Evolutionary conservation across 1,284 basidiomycete genomes (phyloP), one percentile per base, ranked within the genome.

Genomic region (Irpex sp.): DNA sequence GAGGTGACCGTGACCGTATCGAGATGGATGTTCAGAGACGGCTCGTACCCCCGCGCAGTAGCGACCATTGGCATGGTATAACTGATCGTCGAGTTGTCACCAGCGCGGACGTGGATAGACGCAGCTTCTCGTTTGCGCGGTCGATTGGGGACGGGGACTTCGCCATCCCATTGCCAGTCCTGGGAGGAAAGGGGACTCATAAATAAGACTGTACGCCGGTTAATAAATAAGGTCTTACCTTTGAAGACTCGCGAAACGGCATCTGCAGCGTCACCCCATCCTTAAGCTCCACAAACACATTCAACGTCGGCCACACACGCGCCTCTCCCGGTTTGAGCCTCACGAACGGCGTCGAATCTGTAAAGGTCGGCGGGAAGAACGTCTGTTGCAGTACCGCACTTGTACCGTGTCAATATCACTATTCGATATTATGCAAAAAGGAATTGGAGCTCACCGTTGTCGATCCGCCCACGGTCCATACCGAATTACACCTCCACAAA

Each of bases 391-490:
- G 76, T 60, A 92, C 85, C 15, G 81, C 85, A 56, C 93, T 94
- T 34, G 0, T 6, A 6, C 31, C 31, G 31, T 1, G 5, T 34
- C 52, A 4, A 51, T 52, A 17, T 8, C 36, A 44, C 17, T 7
- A n/a, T 34, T 57, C 19, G 9, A 5, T 52, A n/a, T 11, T 38
- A 58, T 13, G 15, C 13, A 52, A 49, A 7, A 34, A 36, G 36
- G 37, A 38, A 40, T 44, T 49, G 8, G 17, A 65, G 5, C 77
- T 65, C 71, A 88, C 90, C 94, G 82, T 75, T 96, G 95, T 34
- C 94, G 83, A 76, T 98, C 96, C 19, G 94, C 88, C 96, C 96
- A 98, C 3, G 96, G 96, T 0, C 96, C 96, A 72, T 97, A 97
- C 38, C 87, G 85, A 51, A 97, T 69, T 36, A 81, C 76, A 0